Evolutionary conservation across 106 monocot genomes (phyloP), one percentile per base, ranked within the genome.

Genomic region (Dendrobium officinale): DNA sequence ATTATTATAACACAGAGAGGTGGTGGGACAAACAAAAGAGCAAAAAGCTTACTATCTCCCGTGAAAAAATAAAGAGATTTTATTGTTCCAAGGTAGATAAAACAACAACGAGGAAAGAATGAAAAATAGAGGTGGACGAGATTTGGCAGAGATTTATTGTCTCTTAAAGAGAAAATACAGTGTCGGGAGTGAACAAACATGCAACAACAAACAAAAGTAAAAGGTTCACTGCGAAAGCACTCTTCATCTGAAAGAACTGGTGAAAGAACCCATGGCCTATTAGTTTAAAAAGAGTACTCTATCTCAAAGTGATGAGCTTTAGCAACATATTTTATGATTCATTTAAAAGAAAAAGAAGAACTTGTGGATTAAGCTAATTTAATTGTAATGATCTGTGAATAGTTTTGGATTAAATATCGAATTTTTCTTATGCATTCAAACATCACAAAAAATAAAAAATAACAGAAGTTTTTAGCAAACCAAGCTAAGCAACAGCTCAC

Each of bases 181-280:
- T 55, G 76, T 82, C 47, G 67, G 59, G 51, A 49, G 77, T 33
- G 17, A 82, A 48, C 19, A 76, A 66, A 29, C 61, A 31, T 66
- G 77, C 48, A 82, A 47, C 67, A 82, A 67, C 82, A 48, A 76
- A 17, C 15, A 75, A 81, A 81, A 75, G 74, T 37, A 58, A 81
- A 75, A 45, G 81, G 43, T 55, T 44, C 45, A 61, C 33, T 22
- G 70, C 70, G 15, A 61, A 75, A 61, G 80, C 26, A 40, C 73
- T n/a, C 54, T 20, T 3, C 80, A 68, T 67, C 45, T 40, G 44
- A 75, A 56, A 74, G 55, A 43, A 72, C 55, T 17, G 24, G 10
- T 78, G 22, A 67, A 67, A 67, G 22, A 67, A 55, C 9, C 9
- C 17, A 55, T 55, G 55, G 55, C 9, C 17, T 55, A 8, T 55